Base-by-base conservation (phyloP, 257 asterid genomes). In the Penstemon barbatus region DNA sequence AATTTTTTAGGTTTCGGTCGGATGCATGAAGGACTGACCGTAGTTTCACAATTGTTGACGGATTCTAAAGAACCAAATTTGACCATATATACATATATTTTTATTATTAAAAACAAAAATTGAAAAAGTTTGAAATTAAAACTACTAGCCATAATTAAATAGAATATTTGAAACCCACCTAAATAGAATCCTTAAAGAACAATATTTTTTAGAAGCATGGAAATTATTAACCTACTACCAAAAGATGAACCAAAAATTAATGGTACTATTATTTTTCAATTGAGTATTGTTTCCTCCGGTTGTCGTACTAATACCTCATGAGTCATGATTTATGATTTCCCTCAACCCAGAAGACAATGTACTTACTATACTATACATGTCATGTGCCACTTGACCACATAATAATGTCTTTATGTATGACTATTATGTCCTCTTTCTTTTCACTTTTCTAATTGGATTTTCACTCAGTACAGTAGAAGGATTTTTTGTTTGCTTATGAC, bases 341-440 rank as follows among this genome's bases (percentile, higher is more conserved):
- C 0, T 6, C 57, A 60, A 41, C n/a, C 18, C 37, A 4, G 52
- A 43, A 61, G 52, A 61, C 37, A 15, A 5, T n/a, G 11, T 5
- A 51, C 10, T 25, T 52, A 15, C 12, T 62, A 8, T 9, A 3
- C 37, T 6, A 46, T n/a, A 46, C 12, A 7, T 46, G 52, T 46
- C 36, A 64, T 46, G 43, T 60, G 59, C 78, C 59, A 68, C 70
- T 52, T 54, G 68, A 73, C 59, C 63, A 52, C 10, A 54, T 15
- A 53, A 6, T 39, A 56, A 68, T 38, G 42, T 25, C 74, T n/a
- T n/a, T n/a, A n/a, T n/a, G n/a, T n/a, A n/a, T n/a, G n/a, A 62
- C 5, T 12, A 52, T 36, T 57, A 51, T 25, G 33, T 25, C 33
- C 33, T 25, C 33, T 25, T 25, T 25, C 2, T 25, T 25, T 25